Conservation (phyloP, 2,329 filamentous ascomycete genomes). For the Albifimbria verrucaria region DNA sequence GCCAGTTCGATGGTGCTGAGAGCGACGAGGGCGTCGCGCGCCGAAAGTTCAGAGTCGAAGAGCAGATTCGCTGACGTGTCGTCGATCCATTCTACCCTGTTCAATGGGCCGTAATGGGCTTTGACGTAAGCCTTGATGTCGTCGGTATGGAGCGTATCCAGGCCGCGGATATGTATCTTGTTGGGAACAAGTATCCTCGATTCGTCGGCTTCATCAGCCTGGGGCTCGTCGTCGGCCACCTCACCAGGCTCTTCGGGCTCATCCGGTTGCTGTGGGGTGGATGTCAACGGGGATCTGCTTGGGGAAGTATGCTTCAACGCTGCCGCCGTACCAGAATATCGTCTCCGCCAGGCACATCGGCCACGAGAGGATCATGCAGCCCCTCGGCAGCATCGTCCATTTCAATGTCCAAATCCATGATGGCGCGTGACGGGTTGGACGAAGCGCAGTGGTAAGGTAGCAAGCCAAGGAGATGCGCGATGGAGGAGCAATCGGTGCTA, state of each 20-base stretch:
- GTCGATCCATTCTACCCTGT: slow-evolving; percentile 88
- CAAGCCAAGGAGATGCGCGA: background rate
- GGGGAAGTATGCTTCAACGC: background rate
- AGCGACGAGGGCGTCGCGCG: slow-evolving; percentile 52
- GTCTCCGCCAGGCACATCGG: slow-evolving; percentile 25
- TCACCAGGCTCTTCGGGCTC: slow-evolving; percentile 36
- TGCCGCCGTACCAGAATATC: slow-evolving; percentile 32
- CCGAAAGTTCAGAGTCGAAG: slow-evolving; percentile 56
- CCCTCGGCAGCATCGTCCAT: slow-evolving; percentile 60
- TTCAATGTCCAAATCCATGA: slow-evolving; percentile 68
- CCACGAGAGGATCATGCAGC: slow-evolving; percentile 20
- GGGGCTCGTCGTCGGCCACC: slow-evolving; percentile 31
- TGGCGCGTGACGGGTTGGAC: slow-evolving; percentile 17
- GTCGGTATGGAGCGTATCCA: slow-evolving; percentile 76
- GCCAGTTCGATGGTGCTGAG: slow-evolving; percentile 50
- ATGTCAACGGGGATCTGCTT: background rate
- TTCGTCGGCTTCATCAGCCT: slow-evolving; percentile 14
- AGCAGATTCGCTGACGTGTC: slow-evolving; percentile 86
- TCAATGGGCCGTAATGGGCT: slow-evolving; percentile 60
- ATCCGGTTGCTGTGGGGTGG: slow-evolving; percentile 25
- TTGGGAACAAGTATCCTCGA: slow-evolving; percentile 29
- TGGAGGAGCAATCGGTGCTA: too few relatives aligned
- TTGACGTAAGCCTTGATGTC: slow-evolving; percentile 74
- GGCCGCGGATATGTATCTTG: slow-evolving; percentile 80
- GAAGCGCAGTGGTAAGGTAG: too few relatives aligned